phyloP scores from a whole-genome alignment of 805 yeast species.

The Kodamaea kakaduensis region DNA sequence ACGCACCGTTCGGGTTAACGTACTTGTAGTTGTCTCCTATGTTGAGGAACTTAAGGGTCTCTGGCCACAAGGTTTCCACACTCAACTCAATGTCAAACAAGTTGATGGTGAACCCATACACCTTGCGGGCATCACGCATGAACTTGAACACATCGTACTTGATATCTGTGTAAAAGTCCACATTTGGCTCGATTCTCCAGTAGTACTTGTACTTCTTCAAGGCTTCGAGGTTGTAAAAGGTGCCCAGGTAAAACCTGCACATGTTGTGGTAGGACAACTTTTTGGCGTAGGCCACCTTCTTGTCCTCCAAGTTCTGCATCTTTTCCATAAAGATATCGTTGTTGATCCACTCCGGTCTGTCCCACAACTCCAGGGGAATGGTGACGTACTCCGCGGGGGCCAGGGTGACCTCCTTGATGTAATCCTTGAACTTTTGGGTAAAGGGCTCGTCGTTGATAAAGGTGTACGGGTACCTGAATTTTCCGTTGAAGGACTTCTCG shows the following conservation, averaged over 20 bases:
- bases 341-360: slow-evolving; percentile 57
- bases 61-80: slow-evolving; percentile 62
- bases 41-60: slow-evolving; percentile 56
- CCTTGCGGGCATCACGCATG: slow-evolving; percentile 61
- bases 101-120: slow-evolving; percentile 69
- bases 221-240: slow-evolving; percentile 60
- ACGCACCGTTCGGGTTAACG: slow-evolving; percentile 45
- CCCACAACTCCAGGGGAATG: slow-evolving; percentile 47
- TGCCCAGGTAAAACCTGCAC: slow-evolving; percentile 75
- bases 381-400: slow-evolving; percentile 39
- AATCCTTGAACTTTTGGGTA: slow-evolving; percentile 49
- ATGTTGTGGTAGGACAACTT: slow-evolving; percentile 69
- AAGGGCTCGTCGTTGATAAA: slow-evolving; percentile 72
- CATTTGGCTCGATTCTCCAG: slow-evolving; percentile 80
- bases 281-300: slow-evolving; percentile 58
- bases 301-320: slow-evolving; percentile 34
- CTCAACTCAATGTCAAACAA: slow-evolving; percentile 69
- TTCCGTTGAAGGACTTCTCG: slow-evolving; percentile 61
- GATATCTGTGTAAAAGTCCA: slow-evolving; percentile 61
- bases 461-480: slow-evolving; percentile 77
- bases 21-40: slow-evolving; percentile 55
- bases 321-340: slow-evolving; percentile 35
- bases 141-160: slow-evolving; percentile 76
- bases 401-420: slow-evolving; percentile 30
- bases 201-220: slow-evolving; percentile 61